A percentile compares a stretch with the other conserved stretches of the same genome.
Conservation (phyloP, 768 basidiomycete species). For the Podaxis sp. region DNA sequence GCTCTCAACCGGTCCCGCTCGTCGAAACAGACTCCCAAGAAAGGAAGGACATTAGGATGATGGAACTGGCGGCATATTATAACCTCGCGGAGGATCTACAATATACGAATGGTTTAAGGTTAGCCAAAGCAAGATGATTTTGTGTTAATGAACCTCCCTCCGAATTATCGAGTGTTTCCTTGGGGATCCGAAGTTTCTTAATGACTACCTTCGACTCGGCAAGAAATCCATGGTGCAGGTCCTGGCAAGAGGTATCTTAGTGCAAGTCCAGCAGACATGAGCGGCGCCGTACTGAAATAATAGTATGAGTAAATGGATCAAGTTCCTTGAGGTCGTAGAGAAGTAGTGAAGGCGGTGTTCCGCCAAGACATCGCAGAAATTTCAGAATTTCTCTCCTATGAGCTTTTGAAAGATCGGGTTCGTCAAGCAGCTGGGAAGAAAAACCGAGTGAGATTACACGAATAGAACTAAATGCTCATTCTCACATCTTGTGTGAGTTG, state of each 20-base stretch:
- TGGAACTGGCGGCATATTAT: slow-evolving; percentile 1
- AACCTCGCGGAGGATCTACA: neutral
- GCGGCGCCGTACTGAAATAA: neutral
- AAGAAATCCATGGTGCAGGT: neutral
- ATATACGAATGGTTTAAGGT: neutral
- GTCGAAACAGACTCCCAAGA: neutral
- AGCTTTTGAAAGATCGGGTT: neutral
- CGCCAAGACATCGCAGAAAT: neutral
- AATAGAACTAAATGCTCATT: neutral
- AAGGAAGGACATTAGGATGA: neutral
- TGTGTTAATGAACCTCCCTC: neutral
- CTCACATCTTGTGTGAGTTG: neutral
- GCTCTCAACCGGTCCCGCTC: neutral
- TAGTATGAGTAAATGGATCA: neutral
- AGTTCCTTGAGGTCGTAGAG: neutral
- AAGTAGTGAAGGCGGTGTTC: neutral
- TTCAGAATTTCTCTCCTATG: neutral
- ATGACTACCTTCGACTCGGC: neutral
- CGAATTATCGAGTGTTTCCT: neutral
- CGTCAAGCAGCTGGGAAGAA: neutral
- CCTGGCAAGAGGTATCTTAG: neutral
- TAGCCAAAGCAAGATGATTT: no score
- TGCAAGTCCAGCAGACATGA: neutral
- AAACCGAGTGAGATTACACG: no score
- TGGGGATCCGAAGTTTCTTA: neutral